Conservation (phyloP, 164 flowering plant genomes). For the Stephania cephalantha region DNA sequence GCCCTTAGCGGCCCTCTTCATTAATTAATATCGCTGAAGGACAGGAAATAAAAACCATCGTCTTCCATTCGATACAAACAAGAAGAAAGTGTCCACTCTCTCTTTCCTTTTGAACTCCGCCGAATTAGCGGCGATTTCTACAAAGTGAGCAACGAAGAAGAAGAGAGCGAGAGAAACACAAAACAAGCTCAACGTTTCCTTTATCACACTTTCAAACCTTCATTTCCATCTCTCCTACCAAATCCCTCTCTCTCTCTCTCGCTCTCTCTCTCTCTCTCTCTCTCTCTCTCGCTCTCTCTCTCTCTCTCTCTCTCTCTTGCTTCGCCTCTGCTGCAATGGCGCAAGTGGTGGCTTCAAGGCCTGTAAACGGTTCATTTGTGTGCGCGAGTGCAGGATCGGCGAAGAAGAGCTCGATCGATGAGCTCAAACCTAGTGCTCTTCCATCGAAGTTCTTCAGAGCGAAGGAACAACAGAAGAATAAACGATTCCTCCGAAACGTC, state of each 20-base stretch:
- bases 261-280: not conserved
- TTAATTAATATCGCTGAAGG: too few relatives aligned
- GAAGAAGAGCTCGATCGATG: slow-evolving; percentile 7
- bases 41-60: not conserved
- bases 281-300: not conserved
- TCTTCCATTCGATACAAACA: slow-evolving; percentile 19
- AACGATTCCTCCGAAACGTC: not conserved
- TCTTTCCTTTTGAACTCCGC: slow-evolving; percentile 5
- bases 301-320: not conserved
- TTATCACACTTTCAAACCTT: not conserved
- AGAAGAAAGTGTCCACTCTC: not conserved
- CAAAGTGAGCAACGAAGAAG: not conserved
- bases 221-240: not conserved
- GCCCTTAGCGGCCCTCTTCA: too few relatives aligned
- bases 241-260: not conserved
- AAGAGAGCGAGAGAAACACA: not conserved
- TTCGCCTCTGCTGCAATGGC: slow-evolving; percentile 18
- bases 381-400: slow-evolving; percentile 6
- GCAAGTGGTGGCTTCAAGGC: slow-evolving; percentile 18
- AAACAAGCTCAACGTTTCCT: not conserved
- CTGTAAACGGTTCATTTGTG: slow-evolving; percentile 16
- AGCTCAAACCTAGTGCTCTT: slow-evolving; percentile 14
- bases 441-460: slow-evolving; percentile 7
- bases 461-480: not conserved
- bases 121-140: slow-evolving; percentile 14